Evolutionary conservation across 2,329 filamentous ascomycete species (phyloP).

Genomic region (Leptographium flavum): DNA sequence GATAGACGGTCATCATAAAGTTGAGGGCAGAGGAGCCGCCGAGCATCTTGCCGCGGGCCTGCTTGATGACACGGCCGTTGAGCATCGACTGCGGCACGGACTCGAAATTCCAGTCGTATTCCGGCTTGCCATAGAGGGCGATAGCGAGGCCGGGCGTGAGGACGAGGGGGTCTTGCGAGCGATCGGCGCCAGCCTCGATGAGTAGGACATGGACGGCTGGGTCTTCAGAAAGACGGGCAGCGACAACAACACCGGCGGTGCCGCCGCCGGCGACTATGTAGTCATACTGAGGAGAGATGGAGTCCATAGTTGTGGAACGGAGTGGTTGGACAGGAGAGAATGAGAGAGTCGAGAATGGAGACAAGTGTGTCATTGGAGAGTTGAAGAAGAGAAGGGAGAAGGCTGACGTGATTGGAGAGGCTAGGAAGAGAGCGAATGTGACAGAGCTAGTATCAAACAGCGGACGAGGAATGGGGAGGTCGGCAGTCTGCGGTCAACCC

Average conservation of each 20-base stretch:
- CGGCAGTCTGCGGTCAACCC: too few species aligned
- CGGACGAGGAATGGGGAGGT: too few species aligned
- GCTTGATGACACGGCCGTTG: slow-evolving; percentile 17
- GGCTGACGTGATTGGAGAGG: too few species aligned
- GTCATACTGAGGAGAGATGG: slow-evolving; percentile 5
- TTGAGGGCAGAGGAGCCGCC: slow-evolving; percentile 50
- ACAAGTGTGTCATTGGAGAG: too few species aligned
- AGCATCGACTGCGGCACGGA: slow-evolving; percentile 19
- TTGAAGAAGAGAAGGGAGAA: too few species aligned
- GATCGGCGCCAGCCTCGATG: slow-evolving; percentile 18
- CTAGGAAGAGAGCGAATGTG: too few species aligned
- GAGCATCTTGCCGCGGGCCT: slow-evolving; percentile 28
- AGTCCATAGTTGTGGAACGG: neutral
- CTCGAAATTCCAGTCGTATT: slow-evolving; percentile 26
- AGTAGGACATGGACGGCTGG: slow-evolving; percentile 20
- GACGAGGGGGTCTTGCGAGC: slow-evolving; percentile 10
- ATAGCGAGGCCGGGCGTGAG: slow-evolving; percentile 21
- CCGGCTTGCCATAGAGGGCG: slow-evolving; percentile 19
- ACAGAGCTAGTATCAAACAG: too few species aligned
- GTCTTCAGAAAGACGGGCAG: slow-evolving; percentile 22
- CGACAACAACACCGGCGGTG: slow-evolving; percentile 25
- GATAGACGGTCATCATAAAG: slow-evolving; percentile 39
- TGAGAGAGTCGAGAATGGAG: too few species aligned
- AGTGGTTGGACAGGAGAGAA: neutral
- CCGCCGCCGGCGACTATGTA: slow-evolving; percentile 28